Base-by-base conservation (phyloP, 441 rosid genomes). In the Erodium texanum region DNA sequence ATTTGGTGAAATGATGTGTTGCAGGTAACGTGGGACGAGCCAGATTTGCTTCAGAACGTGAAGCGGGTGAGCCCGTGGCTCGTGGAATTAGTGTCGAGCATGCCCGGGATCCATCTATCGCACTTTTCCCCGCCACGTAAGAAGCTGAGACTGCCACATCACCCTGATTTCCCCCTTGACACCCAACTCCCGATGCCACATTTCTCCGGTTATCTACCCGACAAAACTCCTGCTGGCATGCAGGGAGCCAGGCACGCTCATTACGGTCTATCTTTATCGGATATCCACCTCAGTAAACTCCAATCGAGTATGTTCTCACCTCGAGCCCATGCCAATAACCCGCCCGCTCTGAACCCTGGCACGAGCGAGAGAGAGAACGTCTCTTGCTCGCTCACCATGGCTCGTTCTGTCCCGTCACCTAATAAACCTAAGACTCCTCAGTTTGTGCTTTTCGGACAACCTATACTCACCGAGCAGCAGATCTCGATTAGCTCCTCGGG, bases 231-330 rank as follows among this genome's bases (percentile, higher is more conserved):
- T 87, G 91, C 86, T 84, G 92, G 99, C 87, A 88, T 94, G 92
- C 99, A 94, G 99, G 99, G 98, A 94, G 96, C 98, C 99, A 94
- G 99, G 99, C 99, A 94, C 80, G 85, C 91, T 74, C 92, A 85
- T 70, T 85, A 80, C 71, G 94, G 87, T 80, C 68, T 81, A 80
- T 79, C 90, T 80, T 76, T 87, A 71, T 75, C 93, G 63, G 93
- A 88, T 78, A 82, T 82, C 80, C 90, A 77, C 82, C 83, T 80
- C 77, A 74, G 78, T 82, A 84, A 77, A 70, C 82, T 89, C 76
- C 95, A 84, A 66, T 73, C 79, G 34, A 84, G 90, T 67, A 80
- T 85, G 79, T 85, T 85, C 75, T 70, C 29, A 4, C 2, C 29
- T 4, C 1, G 2, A 4, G 1, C 29, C 29, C 29, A 27, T 4